These are phyloP conservation scores for Quercus gilva DNA, from an alignment of 306 rosid genomes.

Conservation along the genomic window DNA sequence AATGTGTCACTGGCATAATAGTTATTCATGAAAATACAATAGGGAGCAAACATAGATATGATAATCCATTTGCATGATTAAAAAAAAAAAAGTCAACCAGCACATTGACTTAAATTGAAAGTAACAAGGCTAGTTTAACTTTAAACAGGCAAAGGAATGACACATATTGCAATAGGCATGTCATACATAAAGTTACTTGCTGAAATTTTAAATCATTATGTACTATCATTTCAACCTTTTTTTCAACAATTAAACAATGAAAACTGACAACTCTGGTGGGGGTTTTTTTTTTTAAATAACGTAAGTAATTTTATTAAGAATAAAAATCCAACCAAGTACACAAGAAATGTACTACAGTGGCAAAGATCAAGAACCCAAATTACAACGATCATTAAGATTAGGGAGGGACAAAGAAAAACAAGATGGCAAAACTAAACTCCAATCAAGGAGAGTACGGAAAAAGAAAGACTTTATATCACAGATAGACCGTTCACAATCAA, in stretches of 20 bases:
- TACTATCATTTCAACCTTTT: background rate
- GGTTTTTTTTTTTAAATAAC: too few species aligned
- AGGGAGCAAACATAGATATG: background rate
- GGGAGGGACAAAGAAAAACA: too few species aligned
- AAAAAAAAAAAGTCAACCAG: background rate
- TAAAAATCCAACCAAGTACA: too few species aligned
- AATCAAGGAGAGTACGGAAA: too few species aligned
- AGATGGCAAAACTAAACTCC: too few species aligned
- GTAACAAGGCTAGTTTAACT: background rate
- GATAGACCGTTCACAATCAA: too few species aligned
- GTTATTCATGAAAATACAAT: background rate
- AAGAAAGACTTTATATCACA: too few species aligned
- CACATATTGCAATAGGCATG: background rate
- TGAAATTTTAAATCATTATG: constrained; percentile 1
- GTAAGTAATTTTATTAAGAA: too few species aligned
- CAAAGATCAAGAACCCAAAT: too few species aligned
- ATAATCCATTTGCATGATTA: too few species aligned
- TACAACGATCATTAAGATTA: too few species aligned
- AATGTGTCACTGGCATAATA: background rate
- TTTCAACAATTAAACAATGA: background rate
- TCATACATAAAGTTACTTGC: background rate
- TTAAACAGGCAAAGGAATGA: constrained; percentile 4
- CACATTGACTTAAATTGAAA: background rate
- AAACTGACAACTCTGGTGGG: background rate
- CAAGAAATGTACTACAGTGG: too few species aligned